phyloP scores from a whole-genome alignment of 2,329 filamentous ascomycete genomes.

The Nigrospora osmanthi region DNA sequence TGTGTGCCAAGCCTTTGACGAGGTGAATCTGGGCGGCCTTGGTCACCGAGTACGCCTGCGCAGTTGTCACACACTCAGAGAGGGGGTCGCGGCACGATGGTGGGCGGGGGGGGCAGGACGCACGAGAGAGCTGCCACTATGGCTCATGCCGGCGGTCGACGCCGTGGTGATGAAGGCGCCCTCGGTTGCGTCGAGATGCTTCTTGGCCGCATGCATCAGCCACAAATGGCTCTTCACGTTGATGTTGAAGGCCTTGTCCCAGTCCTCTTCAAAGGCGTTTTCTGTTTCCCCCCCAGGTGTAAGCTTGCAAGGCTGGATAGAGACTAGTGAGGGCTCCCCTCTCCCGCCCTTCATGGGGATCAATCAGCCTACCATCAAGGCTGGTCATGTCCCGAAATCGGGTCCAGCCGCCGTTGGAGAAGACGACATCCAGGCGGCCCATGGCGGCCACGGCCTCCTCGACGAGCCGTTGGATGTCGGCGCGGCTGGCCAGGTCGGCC shows the following conservation, averaged over 20 bases:
- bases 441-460: conserved; percentile 49
- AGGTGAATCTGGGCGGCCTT: conserved; percentile 65
- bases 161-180: conserved; percentile 59
- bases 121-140: conserved; percentile 53
- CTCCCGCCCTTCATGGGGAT: background rate
- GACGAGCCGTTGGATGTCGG: conserved; percentile 53
- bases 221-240: conserved; percentile 57
- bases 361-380: conserved; percentile 1
- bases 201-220: conserved; percentile 47
- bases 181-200: conserved; percentile 45
- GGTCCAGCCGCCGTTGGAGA: conserved; percentile 65
- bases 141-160: conserved; percentile 55
- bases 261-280: conserved; percentile 48
- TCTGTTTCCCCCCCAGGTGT: conserved; percentile 19
- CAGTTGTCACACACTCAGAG: background rate
- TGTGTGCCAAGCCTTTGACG: conserved; percentile 42
- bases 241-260: conserved; percentile 51
- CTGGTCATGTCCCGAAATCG: conserved; percentile 17
- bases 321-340: background rate
- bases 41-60: conserved; percentile 64
- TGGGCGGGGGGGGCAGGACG: conserved; percentile 5
- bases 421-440: conserved; percentile 66
- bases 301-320: background rate
- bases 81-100: too few relatives aligned
- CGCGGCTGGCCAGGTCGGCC: conserved; percentile 56